Percentiles rank a stretch among this genome's conserved stretches.
These are phyloP conservation scores for Salvia hispanica DNA, from an alignment of 257 asterid genomes.

Conservation along the genomic window DNA sequence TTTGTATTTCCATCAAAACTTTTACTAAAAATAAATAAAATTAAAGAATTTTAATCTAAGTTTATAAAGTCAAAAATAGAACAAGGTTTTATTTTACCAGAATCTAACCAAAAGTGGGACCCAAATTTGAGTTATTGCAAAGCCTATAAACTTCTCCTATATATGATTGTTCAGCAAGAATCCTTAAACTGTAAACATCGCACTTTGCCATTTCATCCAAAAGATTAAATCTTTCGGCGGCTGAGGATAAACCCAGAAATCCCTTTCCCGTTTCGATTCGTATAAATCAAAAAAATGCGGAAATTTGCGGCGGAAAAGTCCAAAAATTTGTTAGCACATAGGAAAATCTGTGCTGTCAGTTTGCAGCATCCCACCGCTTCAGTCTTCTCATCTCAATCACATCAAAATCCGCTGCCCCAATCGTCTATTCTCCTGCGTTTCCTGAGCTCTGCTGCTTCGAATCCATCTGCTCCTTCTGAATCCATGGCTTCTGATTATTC, in stretches of 20 bases:
- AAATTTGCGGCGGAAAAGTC: slow-evolving; percentile 58
- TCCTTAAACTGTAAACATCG: neutral
- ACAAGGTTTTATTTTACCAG: no score
- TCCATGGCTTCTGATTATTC: slow-evolving; percentile 44
- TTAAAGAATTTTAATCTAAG: no score
- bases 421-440: slow-evolving; percentile 35
- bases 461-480: slow-evolving; percentile 31
- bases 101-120: slow-evolving; percentile 3
- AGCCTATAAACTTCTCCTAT: neutral
- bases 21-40: no score
- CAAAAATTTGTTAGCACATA: slow-evolving; percentile 42
- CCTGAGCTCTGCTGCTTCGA: slow-evolving; percentile 22
- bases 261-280: neutral
- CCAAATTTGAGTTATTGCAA: neutral
- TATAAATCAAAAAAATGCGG: slow-evolving; percentile 48
- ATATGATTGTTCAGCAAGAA: slow-evolving; percentile 13
- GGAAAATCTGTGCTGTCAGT: slow-evolving; percentile 21
- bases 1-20: slow-evolving; percentile 1
- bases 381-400: slow-evolving; percentile 28
- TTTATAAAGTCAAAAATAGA: no score
- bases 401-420: slow-evolving; percentile 17
- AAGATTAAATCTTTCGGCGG: neutral
- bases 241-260: neutral
- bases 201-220: neutral
- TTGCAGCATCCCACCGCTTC: slow-evolving; percentile 38